Conservation (phyloP, 441 rosid genomes). For the Gossypium davidsonii region DNA sequence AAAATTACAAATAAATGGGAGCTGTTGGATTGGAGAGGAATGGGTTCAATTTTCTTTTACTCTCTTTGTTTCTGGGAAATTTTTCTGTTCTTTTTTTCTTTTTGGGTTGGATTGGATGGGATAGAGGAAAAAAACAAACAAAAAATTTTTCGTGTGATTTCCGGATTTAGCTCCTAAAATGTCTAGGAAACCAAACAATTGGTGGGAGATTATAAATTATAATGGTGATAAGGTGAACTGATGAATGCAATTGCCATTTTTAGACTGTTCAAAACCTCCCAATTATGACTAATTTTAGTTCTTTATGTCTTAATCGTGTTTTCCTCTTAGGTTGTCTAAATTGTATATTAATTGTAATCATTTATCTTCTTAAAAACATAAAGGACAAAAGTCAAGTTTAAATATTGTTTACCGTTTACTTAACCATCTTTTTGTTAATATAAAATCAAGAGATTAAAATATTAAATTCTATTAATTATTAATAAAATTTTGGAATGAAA, state of each 20-base stretch:
- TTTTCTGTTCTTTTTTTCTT: background rate
- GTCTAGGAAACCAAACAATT: slow-evolving; percentile 62
- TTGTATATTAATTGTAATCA: background rate
- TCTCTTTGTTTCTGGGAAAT: slow-evolving; percentile 19
- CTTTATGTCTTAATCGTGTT: background rate
- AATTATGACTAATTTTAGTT: slow-evolving; percentile 6
- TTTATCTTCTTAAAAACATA: background rate
- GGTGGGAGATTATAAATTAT: slow-evolving; percentile 34
- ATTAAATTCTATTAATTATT: no score
- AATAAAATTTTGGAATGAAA: no score
- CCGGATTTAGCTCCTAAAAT: slow-evolving; percentile 69
- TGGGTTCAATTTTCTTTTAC: slow-evolving; percentile 20
- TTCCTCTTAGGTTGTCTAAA: background rate
- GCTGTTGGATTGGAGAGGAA: slow-evolving; percentile 31
- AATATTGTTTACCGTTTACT: no score
- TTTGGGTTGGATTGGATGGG: slow-evolving; percentile 22
- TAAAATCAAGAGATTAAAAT: no score
- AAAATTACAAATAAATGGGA: slow-evolving; percentile 11
- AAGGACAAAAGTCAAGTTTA: no score
- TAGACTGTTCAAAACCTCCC: slow-evolving; percentile 17
- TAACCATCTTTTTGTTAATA: no score
- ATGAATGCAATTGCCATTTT: slow-evolving; percentile 34
- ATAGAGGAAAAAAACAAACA: slow-evolving; percentile 19
- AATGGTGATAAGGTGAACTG: slow-evolving; percentile 4
- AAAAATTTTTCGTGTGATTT: slow-evolving; percentile 24